Evolutionary conservation across 495 filamentous ascomycete genomes (phyloP).

Genomic region (Chaetomidium leptoderma): DNA sequence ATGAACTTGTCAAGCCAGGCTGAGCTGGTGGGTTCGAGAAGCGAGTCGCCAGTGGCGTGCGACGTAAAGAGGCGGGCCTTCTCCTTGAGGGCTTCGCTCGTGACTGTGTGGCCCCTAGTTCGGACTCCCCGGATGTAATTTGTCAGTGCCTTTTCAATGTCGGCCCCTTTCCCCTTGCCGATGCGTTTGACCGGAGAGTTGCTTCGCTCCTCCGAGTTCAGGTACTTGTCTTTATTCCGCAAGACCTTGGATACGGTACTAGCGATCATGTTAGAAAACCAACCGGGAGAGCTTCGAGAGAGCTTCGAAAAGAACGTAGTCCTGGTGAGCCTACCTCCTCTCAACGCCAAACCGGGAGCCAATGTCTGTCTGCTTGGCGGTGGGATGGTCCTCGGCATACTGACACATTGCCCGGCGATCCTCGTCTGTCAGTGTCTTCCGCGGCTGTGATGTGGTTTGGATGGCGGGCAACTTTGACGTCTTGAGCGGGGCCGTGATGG

Average conservation of each 20-base stretch:
- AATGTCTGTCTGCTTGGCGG: conserved; percentile 97
- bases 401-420: conserved; percentile 91
- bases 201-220: conserved; percentile 80
- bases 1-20: conserved; percentile 97
- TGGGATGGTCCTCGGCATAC: conserved; percentile 91
- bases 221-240: conserved; percentile 94
- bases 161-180: conserved; percentile 83
- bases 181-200: conserved; percentile 78
- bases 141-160: conserved; percentile 90
- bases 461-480: conserved; percentile 43
- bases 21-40: conserved; percentile 67
- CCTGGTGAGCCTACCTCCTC: conserved; percentile 69
- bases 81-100: conserved; percentile 80
- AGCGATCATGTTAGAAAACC: conserved; percentile 19
- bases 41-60: conserved; percentile 64
- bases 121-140: conserved; percentile 84
- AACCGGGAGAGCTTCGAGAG: neutral
- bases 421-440: conserved; percentile 88
- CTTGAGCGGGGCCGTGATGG: conserved; percentile 49
- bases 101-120: conserved; percentile 67
- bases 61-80: conserved; percentile 83
- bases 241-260: conserved; percentile 98
- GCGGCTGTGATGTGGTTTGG: conserved; percentile 58
- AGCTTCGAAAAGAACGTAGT: neutral
- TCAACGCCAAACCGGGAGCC: conserved; percentile 96